These are phyloP conservation scores for Myotisia sp. DNA, from an alignment of 2,329 filamentous ascomycete genomes.

Conservation along the genomic window DNA sequence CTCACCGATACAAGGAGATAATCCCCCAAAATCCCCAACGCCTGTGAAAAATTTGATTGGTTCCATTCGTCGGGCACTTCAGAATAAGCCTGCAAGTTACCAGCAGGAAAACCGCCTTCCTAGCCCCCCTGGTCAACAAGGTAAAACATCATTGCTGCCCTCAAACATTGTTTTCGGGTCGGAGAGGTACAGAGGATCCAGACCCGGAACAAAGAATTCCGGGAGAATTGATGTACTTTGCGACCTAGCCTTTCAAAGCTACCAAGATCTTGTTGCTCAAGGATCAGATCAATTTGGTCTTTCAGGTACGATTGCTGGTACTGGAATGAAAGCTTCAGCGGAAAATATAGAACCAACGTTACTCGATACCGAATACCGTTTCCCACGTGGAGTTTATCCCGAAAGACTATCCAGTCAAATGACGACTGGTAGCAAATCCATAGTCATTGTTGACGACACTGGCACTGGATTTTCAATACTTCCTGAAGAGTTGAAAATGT, in stretches of 20 bases:
- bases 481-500: constrained; percentile 3
- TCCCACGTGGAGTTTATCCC: neutral
- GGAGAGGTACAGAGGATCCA: constrained; percentile 30
- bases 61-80: constrained; percentile 69
- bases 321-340: neutral
- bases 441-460: constrained; percentile 67
- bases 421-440: constrained; percentile 74
- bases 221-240: constrained; percentile 66
- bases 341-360: neutral
- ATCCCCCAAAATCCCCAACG: constrained; percentile 15
- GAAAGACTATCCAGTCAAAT: constrained; percentile 39
- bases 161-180: constrained; percentile 32
- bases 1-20: constrained; percentile 8
- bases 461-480: constrained; percentile 18
- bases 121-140: constrained; percentile 15
- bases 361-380: neutral
- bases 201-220: constrained; percentile 35
- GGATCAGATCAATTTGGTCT: constrained; percentile 31
- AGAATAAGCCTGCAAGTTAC: constrained; percentile 39
- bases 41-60: constrained; percentile 77
- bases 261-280: constrained; percentile 59
- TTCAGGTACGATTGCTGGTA: constrained; percentile 1
- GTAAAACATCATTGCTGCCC: constrained; percentile 30
- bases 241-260: constrained; percentile 64
- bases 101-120: neutral